Evolutionary conservation across 805 yeast genomes (phyloP), one percentile per base, ranked within the genome.

Genomic region (Pichia nakasei): DNA sequence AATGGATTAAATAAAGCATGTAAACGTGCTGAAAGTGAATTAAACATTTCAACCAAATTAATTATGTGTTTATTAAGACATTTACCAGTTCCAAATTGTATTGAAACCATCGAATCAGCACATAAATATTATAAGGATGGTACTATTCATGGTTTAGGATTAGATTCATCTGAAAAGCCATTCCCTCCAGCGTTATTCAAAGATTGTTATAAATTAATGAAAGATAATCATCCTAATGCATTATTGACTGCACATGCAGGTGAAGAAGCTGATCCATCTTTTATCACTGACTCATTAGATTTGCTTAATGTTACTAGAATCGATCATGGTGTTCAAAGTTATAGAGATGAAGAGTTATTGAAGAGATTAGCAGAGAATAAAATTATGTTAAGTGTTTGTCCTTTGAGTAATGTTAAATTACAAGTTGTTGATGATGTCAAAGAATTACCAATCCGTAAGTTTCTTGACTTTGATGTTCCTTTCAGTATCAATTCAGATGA

Each of bases 191-290:
- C 73, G 41, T 57, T 81, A 39, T 85, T 84, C 55, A 65, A 64
- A 13, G 84, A 81, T 39, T 80, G 87, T 58, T 85, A 80, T 59
- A 52, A 61, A 9, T 54, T 59, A 19, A 72, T 83, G 8, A 68
- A 66, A 43, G 64, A 67, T 21, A 57, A 67, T 35, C 74, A 68
- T 55, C 76, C 81, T 21, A 64, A 73, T 21, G 72, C 80, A 44
- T 72, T 77, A 34, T 68, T 82, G 43, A 85, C 94, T 32, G 91
- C 95, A 2, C 95, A 85, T 56, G 94, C 93, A 3, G 95, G 95
- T 54, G 95, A 85, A 64, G 94, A 85, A 66, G 94, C 91, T 42
- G 85, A 82, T 50, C 78, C 86, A 35, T 72, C 76, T n/a, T 83
- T 68, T 52, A 84, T 85, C 22, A 46, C 64, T 9, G 70, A 69